These are phyloP conservation scores for Neospora caninum DNA, from an alignment of 169 alveolate species.

Conservation along the genomic window DNA sequence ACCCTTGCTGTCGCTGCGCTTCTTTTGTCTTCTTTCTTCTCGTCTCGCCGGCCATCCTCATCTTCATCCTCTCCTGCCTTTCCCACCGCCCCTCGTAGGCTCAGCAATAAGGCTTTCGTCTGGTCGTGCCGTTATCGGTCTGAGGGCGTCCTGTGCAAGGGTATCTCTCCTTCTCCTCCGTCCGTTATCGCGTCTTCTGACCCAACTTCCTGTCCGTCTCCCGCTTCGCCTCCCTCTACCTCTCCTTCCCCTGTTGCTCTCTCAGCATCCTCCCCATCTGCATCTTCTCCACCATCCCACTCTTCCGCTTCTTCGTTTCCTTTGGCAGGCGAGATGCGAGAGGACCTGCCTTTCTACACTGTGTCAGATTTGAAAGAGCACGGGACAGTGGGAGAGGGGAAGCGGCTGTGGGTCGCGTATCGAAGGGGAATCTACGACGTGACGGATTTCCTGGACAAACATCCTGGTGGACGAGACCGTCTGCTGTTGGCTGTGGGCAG, in stretches of 20 bases:
- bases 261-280: background rate
- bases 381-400: constrained; percentile 67
- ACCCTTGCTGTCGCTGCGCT: background rate
- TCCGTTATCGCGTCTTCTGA: background rate
- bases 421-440: constrained; percentile 77
- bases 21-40: background rate
- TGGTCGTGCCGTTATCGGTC: background rate
- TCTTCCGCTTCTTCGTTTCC: constrained; percentile 16
- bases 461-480: constrained; percentile 58
- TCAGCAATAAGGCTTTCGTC: background rate
- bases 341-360: constrained; percentile 70
- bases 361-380: constrained; percentile 49
- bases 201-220: background rate
- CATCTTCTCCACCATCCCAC: background rate
- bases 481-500: constrained; percentile 74
- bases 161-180: background rate
- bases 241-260: background rate
- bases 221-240: background rate
- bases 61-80: background rate
- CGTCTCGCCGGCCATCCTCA: background rate
- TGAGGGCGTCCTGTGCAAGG: background rate
- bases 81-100: background rate
- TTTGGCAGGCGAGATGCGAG: constrained; percentile 29
- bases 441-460: constrained; percentile 73
- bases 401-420: constrained; percentile 76